A percentile compares a stretch with the other conserved stretches of the same genome.
Evolutionary conservation across 345 rosid genomes (phyloP).

Genomic region (Lepidium sativum): DNA sequence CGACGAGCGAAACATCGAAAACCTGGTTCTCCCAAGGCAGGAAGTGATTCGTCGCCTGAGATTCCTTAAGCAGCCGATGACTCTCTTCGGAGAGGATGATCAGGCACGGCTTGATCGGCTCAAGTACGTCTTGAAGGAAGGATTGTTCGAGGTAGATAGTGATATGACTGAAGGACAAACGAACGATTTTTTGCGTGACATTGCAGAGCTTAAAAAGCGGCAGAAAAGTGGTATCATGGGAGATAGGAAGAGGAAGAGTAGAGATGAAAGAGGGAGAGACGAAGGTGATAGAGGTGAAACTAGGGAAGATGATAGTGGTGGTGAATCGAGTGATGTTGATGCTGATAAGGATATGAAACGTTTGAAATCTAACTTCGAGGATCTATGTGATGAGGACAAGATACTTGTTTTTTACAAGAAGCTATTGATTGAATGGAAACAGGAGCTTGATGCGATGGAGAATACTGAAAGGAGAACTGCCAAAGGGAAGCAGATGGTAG

Average conservation of each 20-base stretch:
- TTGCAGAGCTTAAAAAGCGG: conserved; percentile 80
- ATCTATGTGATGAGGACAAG: conserved; percentile 86
- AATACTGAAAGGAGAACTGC: conserved; percentile 84
- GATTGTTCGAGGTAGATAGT: conserved; percentile 85
- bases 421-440: conserved; percentile 88
- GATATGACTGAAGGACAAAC: conserved; percentile 95
- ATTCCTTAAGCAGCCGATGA: conserved; percentile 81
- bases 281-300: conserved; percentile 61
- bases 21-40: conserved; percentile 65
- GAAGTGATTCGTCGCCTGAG: conserved; percentile 92
- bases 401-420: conserved; percentile 86
- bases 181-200: conserved; percentile 92
- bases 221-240: conserved; percentile 77
- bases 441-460: conserved; percentile 74
- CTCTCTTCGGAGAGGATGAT: conserved; percentile 93
- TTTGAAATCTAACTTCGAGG: conserved; percentile 84
- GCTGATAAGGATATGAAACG: conserved; percentile 75
- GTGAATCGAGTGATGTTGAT: conserved; percentile 89
- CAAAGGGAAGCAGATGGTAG: conserved; percentile 84
- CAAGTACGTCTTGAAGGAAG: conserved; percentile 71
- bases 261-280: conserved; percentile 67
- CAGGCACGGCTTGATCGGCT: conserved; percentile 75
- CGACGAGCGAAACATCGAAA: conserved; percentile 73
- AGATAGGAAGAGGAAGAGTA: conserved; percentile 72
- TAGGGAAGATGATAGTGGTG: conserved; percentile 76